Evolutionary conservation across 2,329 filamentous ascomycete species (phyloP).

Genomic region (Botrytis deweyae): DNA sequence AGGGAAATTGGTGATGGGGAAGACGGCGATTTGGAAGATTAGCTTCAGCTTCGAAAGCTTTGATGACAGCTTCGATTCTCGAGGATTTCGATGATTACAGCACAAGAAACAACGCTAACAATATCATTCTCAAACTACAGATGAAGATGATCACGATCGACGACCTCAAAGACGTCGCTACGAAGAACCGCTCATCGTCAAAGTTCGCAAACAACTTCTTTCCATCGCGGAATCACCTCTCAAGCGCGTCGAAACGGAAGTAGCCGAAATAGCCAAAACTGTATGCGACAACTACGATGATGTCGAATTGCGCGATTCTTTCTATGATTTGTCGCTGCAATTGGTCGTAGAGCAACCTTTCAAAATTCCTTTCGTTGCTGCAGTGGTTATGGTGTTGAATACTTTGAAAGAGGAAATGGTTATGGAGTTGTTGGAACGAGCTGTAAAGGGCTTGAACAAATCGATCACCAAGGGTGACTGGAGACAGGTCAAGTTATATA

Average conservation of each 20-base stretch:
- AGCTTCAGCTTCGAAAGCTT: neutral
- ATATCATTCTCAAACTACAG: conserved; percentile 41
- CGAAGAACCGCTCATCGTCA: conserved; percentile 69
- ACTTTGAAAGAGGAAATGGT: conserved; percentile 73
- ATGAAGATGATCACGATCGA: conserved; percentile 77
- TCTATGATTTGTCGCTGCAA: conserved; percentile 72
- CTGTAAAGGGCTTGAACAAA: conserved; percentile 61
- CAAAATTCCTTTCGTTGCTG: conserved; percentile 94
- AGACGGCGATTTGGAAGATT: neutral
- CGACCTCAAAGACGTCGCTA: conserved; percentile 71
- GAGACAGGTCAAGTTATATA: conserved; percentile 85
- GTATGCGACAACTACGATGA: conserved; percentile 86
- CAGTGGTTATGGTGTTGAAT: conserved; percentile 78
- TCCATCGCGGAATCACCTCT: conserved; percentile 79
- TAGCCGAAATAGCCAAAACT: conserved; percentile 69
- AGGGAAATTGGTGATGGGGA: neutral
- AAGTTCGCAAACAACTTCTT: conserved; percentile 75
- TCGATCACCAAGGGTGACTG: conserved; percentile 73
- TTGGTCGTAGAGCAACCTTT: conserved; percentile 88
- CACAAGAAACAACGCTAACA: conserved; percentile 33
- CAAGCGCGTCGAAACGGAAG: conserved; percentile 76
- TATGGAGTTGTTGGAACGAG: conserved; percentile 64
- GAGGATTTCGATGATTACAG: neutral
- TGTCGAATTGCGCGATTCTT: conserved; percentile 69
- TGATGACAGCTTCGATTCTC: neutral